A percentile compares a stretch with the other conserved stretches of the same genome.
phyloP scores from a whole-genome alignment of 331 rosid species.

The Pyracantha coccinea region DNA sequence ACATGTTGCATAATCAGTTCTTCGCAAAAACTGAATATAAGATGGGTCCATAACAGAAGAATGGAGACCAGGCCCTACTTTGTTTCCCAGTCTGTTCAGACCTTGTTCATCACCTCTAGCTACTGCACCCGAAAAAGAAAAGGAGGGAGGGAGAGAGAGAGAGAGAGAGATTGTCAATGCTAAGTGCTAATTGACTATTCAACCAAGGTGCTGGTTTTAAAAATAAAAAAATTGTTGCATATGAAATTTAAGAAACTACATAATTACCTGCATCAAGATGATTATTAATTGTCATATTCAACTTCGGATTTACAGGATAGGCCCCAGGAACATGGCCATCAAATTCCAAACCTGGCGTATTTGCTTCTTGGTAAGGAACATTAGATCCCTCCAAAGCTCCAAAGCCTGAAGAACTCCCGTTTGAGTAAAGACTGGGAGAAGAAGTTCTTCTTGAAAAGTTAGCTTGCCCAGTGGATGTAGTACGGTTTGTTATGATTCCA shows the following conservation, averaged over 20 bases:
- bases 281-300: slow-evolving; percentile 30
- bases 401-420: slow-evolving; percentile 43
- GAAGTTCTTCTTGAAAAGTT: slow-evolving; percentile 61
- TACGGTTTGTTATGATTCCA: slow-evolving; percentile 40
- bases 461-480: slow-evolving; percentile 36
- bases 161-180: slow-evolving; percentile 1
- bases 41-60: slow-evolving; percentile 42
- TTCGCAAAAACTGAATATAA: slow-evolving; percentile 42
- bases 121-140: slow-evolving; percentile 17
- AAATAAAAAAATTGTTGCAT: neutral
- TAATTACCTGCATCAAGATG: slow-evolving; percentile 49
- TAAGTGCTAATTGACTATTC: neutral
- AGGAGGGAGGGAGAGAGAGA: neutral
- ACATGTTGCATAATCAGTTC: slow-evolving; percentile 43
- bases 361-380: slow-evolving; percentile 21
- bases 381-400: slow-evolving; percentile 31
- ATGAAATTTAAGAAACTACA: slow-evolving; percentile 7
- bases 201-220: neutral
- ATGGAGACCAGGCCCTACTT: slow-evolving; percentile 39
- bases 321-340: slow-evolving; percentile 37
- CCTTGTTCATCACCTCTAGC: slow-evolving; percentile 36
- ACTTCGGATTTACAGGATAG: slow-evolving; percentile 42
- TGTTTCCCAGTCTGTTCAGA: slow-evolving; percentile 35
- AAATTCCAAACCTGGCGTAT: slow-evolving; percentile 30
- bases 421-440: slow-evolving; percentile 57